These are phyloP conservation scores for Plenodomus lindquistii DNA, from an alignment of 2,329 filamentous ascomycete species.

Conservation along the genomic window DNA sequence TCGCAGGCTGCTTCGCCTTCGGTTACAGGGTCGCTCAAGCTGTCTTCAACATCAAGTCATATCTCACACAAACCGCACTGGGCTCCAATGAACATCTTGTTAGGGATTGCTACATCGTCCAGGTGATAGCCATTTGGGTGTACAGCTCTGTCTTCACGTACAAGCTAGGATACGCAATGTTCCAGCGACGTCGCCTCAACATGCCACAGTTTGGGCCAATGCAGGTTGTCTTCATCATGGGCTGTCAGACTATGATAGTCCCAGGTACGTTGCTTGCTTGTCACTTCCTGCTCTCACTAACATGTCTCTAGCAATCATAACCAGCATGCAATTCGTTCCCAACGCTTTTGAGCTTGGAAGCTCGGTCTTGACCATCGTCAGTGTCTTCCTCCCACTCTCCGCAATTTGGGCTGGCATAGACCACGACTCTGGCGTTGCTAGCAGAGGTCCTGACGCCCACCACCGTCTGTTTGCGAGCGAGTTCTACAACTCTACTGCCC, in stretches of 20 bases:
- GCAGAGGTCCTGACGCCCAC: slow-evolving; percentile 28
- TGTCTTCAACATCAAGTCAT: slow-evolving; percentile 51
- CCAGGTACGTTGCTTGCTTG: slow-evolving; percentile 53
- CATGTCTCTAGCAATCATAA: slow-evolving; percentile 59
- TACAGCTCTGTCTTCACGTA: slow-evolving; percentile 65
- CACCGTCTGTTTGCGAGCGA: slow-evolving; percentile 31
- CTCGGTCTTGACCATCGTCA: slow-evolving; percentile 61
- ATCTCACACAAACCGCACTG: slow-evolving; percentile 43
- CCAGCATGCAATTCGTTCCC: slow-evolving; percentile 59
- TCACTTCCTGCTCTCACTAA: slow-evolving; percentile 16
- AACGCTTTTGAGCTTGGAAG: slow-evolving; percentile 58
- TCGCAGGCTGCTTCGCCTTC: slow-evolving; percentile 57
- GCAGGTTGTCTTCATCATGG: slow-evolving; percentile 70
- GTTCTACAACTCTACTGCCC: slow-evolving; percentile 17
- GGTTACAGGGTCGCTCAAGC: slow-evolving; percentile 58
- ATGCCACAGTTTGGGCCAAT: slow-evolving; percentile 66
- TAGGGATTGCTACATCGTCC: slow-evolving; percentile 53
- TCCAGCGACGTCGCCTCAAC: slow-evolving; percentile 59
- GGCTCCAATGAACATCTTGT: slow-evolving; percentile 20
- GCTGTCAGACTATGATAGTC: slow-evolving; percentile 67
- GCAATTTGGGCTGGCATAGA: slow-evolving; percentile 63
- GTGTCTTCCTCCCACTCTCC: slow-evolving; percentile 67
- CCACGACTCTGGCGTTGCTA: slow-evolving; percentile 24
- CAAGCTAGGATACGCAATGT: slow-evolving; percentile 64
- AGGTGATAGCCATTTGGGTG: slow-evolving; percentile 62